phyloP scores from a whole-genome alignment of 176 grass and related monocot genomes.

The Triticum urartu region DNA sequence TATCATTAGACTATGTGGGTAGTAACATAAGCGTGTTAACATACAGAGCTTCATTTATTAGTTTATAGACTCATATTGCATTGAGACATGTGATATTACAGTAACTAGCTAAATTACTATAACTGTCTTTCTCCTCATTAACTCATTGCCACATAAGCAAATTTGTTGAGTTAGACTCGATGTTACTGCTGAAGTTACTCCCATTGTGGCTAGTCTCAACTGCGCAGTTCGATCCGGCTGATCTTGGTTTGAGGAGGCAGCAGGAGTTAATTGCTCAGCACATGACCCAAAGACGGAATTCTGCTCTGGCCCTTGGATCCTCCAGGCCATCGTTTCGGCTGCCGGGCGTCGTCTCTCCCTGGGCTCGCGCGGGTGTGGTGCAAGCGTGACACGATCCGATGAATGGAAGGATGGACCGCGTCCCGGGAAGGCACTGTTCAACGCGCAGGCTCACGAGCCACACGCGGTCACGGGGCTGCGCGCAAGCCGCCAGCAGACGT shows the following conservation, averaged over 20 bases:
- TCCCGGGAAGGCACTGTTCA: not conserved
- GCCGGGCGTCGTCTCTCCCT: not conserved
- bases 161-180: no score
- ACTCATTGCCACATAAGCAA: no score
- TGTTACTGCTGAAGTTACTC: no score
- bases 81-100: no score
- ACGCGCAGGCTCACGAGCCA: no score
- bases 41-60: no score
- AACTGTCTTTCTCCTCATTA: no score
- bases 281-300: not conserved
- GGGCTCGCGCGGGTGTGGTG: no score
- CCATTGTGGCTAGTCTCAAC: not conserved
- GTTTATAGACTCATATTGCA: no score
- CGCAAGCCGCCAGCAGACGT: not conserved
- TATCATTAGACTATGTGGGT: no score
- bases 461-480: not conserved
- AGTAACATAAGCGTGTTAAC: no score
- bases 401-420: not conserved
- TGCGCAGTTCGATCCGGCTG: not conserved
- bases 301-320: not conserved
- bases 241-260: conserved; percentile 7
- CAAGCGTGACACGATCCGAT: not conserved
- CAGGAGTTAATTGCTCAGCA: conserved; percentile 1
- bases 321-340: not conserved
- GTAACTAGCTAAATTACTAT: no score